A percentile compares a stretch with the other conserved stretches of the same genome.
phyloP scores from a whole-genome alignment of 2,329 filamentous ascomycete species.

The Trichoderma sp. region DNA sequence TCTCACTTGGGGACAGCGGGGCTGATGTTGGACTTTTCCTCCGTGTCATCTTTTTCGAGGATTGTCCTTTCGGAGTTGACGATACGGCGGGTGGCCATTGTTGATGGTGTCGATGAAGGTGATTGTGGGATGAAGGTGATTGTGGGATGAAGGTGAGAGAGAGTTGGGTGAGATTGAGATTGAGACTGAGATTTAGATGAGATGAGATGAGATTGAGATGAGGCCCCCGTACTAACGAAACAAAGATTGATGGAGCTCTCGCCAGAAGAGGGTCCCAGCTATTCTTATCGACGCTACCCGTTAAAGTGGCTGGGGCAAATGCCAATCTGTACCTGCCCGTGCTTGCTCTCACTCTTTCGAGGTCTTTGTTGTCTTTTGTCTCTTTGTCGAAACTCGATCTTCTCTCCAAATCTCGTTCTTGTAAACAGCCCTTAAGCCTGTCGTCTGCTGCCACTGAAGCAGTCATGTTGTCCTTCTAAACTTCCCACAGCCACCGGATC shows the following conservation, averaged over 20 bases:
- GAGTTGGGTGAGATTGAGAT: not conserved
- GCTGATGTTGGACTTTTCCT: constrained; percentile 69
- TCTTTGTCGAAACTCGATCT: not conserved
- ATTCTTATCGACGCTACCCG: not conserved
- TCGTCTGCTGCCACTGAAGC: not conserved
- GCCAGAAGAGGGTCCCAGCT: constrained; percentile 12
- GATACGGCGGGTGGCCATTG: constrained; percentile 71
- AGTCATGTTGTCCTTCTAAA: constrained; percentile 8
- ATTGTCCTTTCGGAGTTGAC: constrained; percentile 66
- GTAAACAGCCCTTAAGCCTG: not conserved
- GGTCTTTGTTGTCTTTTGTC: not conserved
- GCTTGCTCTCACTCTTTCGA: not conserved
- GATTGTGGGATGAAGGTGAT: no score
- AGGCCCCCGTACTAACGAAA: not conserved
- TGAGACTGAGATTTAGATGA: not conserved
- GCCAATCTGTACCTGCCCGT: not conserved
- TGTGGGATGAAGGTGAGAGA: not conserved
- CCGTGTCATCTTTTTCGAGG: constrained; percentile 59
- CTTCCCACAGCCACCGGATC: not conserved
- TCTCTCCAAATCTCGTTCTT: not conserved
- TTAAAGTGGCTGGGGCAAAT: not conserved
- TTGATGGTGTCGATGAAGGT: constrained; percentile 30
- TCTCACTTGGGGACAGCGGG: constrained; percentile 79
- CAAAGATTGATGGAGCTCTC: constrained; percentile 9
- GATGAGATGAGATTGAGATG: not conserved